Conservation (phyloP, 768 basidiomycete species). For the Neoboletus brunneissimus region DNA sequence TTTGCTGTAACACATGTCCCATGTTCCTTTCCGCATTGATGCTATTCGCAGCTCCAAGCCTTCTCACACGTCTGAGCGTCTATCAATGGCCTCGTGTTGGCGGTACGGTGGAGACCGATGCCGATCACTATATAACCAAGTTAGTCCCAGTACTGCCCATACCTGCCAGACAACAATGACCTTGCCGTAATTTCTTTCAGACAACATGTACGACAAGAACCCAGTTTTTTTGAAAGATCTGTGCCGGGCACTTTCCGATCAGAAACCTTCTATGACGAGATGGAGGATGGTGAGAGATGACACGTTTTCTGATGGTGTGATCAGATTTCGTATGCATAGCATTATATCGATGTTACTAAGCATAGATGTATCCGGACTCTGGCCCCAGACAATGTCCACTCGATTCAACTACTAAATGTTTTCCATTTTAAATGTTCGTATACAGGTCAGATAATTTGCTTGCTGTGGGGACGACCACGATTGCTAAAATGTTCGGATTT, state of each 20-base stretch:
- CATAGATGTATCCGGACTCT: neutral
- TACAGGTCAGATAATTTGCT: neutral
- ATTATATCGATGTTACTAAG: neutral
- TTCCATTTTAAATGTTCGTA: neutral
- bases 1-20: neutral
- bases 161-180: neutral
- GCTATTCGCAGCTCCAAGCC: neutral
- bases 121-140: neutral
- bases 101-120: neutral
- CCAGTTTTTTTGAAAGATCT: no score
- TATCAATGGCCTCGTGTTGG: neutral
- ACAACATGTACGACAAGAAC: neutral
- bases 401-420: neutral
- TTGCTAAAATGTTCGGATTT: neutral
- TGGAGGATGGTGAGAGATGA: neutral
- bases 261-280: no score
- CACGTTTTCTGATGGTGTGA: neutral
- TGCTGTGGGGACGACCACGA: neutral
- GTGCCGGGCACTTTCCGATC: no score
- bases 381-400: neutral
- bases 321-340: neutral
- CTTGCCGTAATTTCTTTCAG: neutral
- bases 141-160: neutral
- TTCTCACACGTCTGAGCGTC: neutral
- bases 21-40: neutral